Base-by-base conservation (phyloP, 1,284 basidiomycete species). In the Marasmius fiardii region DNA sequence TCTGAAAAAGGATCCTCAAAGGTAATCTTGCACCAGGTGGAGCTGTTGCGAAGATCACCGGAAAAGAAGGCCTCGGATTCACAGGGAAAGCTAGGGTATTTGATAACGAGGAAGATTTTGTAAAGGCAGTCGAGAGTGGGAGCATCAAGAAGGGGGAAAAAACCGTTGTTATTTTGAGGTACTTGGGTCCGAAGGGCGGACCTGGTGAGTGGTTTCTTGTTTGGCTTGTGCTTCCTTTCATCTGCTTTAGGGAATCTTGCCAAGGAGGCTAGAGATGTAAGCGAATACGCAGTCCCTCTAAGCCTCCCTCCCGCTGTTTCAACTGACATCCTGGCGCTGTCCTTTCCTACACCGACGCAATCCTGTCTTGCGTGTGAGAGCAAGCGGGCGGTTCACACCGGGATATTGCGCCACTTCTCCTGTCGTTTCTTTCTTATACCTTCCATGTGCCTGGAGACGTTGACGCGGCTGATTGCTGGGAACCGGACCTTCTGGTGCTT, bases 21-120 rank as follows among this genome's bases (percentile, higher is more conserved):
- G 93, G 93, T 39, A 95, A 93, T 69, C 80, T 96, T n/a, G 93
- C 93, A 0, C 93, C 93, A 10, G 92, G 92, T 33, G 92, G 93
- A 49, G 92, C 93, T n/a, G 93, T 96, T 24, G 90, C 91, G 26
- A 96, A 96, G 72, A 92, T 96, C 60, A 96, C 93, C 4, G 93
- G 93, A 44, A 96, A 96, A 69, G 94, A 96, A 71, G 93, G 94
- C 1, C 73, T 95, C 39, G 76, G 76, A 4, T 96, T 96, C 70
- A 85, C 83, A 11, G 93, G 92, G 52, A 90, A 86, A 68, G 92
- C 92, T 28, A 85, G 91, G 59, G 80, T 85, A 5, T 96, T 95
- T 68, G 90, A 95, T 68, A 80, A 80, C 18, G 93, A 96, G 68
- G 86, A 87, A 59, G 91, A 82, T 44, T 90, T 96, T 63, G 79